Evolutionary conservation across 2,329 filamentous ascomycete genomes (phyloP), one percentile per base, ranked within the genome.

Genomic region (Tricladium varicosporioides): DNA sequence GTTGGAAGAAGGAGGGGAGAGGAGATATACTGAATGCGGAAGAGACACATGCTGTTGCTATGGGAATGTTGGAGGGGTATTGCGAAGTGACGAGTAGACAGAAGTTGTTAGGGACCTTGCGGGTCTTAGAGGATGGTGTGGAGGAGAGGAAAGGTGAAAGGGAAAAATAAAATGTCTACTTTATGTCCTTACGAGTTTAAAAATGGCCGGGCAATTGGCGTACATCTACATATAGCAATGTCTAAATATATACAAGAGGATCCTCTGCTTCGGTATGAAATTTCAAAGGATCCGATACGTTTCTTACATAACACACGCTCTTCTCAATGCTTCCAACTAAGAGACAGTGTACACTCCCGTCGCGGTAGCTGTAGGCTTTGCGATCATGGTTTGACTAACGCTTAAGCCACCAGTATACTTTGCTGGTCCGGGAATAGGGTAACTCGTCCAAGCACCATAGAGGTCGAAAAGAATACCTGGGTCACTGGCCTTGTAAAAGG

Each of bases 401-500:
- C 3, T 48, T 50, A 11, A 52, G 2, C 59, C 65, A 45, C 56
- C 61, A 43, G 56, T 61, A 58, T 66, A 72, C 51, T 70, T n/a
- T 65, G 69, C 49, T 45, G 72, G 72, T 13, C 72, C 71, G 1
- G 72, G 72, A 56, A 73, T 71, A 31, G 65, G 63, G 52, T 74
- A 74, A 15, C 58, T 54, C 5, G 67, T 60, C 47, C 64, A 61
- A n/a, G 61, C 36, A 1, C 62, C 65, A 64, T 77, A 79, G 54
- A 77, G 63, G 57, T 72, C 65, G 44, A 70, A 68, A 13, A 70
- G 50, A 57, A 80, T 75, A 11, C 79, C 78, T 1, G 75, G 65
- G 49, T 77, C 75, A 7, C 64, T 71, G 1, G 67, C 57, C 48
- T 65, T 73, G 61, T 79, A 79, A 19, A 78, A 72, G 13, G 66